Evolutionary conservation across 1,139 yeast species (phyloP).

Genomic region (Hansenula lynferdii): DNA sequence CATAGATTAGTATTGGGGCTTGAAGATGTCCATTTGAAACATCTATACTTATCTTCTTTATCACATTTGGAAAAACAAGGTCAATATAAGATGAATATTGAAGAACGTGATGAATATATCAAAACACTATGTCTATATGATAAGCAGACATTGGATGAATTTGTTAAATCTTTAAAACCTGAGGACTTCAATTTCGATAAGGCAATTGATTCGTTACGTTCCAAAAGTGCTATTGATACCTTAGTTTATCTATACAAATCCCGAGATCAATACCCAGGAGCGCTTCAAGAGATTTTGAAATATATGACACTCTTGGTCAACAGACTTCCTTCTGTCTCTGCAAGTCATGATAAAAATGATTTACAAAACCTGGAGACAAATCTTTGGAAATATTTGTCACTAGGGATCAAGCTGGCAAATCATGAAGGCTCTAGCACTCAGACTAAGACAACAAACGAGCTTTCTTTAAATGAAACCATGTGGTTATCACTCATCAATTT

Average conservation of each 20-base stretch:
- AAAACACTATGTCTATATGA: constrained; percentile 28
- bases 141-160: constrained; percentile 17
- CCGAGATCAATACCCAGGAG: constrained; percentile 24
- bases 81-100: constrained; percentile 5
- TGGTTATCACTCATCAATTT: constrained; percentile 36
- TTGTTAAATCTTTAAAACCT: constrained; percentile 18
- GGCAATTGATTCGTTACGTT: constrained; percentile 25
- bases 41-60: constrained; percentile 19
- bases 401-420: constrained; percentile 33
- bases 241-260: constrained; percentile 28
- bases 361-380: constrained; percentile 18
- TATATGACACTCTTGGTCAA: constrained; percentile 19
- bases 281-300: constrained; percentile 27
- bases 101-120: constrained; percentile 27
- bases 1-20: constrained; percentile 33
- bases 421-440: constrained; percentile 7
- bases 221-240: constrained; percentile 29
- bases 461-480: constrained; percentile 29
- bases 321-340: constrained; percentile 7
- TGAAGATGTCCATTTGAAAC: constrained; percentile 22
- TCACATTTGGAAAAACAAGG: constrained; percentile 17
- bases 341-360: constrained; percentile 16
- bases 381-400: constrained; percentile 30
- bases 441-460: constrained; percentile 8
- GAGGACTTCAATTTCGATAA: constrained; percentile 19